Conservation (phyloP, 2,329 filamentous ascomycete genomes). For the Aspergillus quadrilineatus region DNA sequence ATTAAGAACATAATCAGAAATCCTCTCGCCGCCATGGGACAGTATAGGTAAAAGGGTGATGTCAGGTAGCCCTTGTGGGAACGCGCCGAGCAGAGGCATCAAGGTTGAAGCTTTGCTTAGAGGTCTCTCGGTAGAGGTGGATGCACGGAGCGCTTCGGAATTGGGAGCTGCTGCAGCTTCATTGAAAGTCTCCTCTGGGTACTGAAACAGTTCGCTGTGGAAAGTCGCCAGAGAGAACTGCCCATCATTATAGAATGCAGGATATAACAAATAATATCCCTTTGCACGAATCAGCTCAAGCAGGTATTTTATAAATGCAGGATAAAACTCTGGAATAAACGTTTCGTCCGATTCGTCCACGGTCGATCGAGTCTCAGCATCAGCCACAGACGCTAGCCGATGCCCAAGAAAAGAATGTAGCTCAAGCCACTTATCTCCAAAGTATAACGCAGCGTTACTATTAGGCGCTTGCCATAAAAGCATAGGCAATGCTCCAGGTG, state of each 20-base stretch:
- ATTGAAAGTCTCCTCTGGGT: constrained; percentile 64
- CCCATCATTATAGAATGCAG: constrained; percentile 53
- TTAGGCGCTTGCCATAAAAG: constrained; percentile 86
- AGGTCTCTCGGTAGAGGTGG: constrained; percentile 23
- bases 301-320: constrained; percentile 75
- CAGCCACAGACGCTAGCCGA: constrained; percentile 47
- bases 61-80: constrained; percentile 52
- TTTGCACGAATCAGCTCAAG: constrained; percentile 72
- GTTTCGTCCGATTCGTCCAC: constrained; percentile 41
- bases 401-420: constrained; percentile 76
- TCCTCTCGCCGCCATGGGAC: constrained; percentile 59
- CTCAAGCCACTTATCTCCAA: constrained; percentile 83
- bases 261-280: constrained; percentile 79
- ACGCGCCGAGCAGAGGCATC: constrained; percentile 48
- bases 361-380: constrained; percentile 16
- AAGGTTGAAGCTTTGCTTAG: constrained; percentile 42
- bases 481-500: constrained; percentile 47
- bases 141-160: constrained; percentile 13
- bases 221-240: constrained; percentile 64
- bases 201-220: constrained; percentile 71
- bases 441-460: constrained; percentile 76
- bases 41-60: constrained; percentile 59
- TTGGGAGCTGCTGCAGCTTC: constrained; percentile 17
- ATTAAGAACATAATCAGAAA: constrained; percentile 38
- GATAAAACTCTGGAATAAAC: constrained; percentile 64